Evolutionary conservation across 805 yeast genomes (phyloP).

Genomic region (Torulaspora indica): DNA sequence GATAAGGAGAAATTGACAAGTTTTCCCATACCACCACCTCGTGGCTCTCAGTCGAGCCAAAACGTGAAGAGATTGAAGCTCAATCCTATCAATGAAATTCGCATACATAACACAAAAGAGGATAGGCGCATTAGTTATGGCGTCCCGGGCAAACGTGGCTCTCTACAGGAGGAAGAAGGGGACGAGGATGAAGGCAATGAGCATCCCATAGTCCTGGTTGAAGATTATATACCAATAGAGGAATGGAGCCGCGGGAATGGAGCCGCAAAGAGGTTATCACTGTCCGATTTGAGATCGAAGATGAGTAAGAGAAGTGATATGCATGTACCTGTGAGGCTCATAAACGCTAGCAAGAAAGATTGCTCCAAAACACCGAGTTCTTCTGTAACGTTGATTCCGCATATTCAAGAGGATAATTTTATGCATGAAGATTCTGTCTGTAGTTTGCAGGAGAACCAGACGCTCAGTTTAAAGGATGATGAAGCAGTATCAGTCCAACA

Average conservation of each 20-base stretch:
- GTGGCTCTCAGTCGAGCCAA: not conserved
- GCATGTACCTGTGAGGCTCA: conserved; percentile 27
- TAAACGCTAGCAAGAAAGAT: conserved; percentile 3
- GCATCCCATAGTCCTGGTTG: conserved; percentile 30
- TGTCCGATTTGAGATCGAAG: conserved; percentile 29
- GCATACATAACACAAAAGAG: conserved; percentile 16
- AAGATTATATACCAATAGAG: conserved; percentile 28
- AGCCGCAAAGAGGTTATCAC: conserved; percentile 25
- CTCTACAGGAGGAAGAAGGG: not conserved
- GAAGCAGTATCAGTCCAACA: conserved; percentile 13
- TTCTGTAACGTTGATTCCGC: conserved; percentile 16
- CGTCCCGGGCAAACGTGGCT: not conserved
- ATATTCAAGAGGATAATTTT: conserved; percentile 9
- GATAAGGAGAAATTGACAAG: conserved; percentile 31
- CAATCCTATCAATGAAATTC: conserved; percentile 18
- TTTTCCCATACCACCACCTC: conserved; percentile 32
- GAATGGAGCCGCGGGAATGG: conserved; percentile 3
- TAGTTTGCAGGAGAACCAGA: conserved; percentile 3
- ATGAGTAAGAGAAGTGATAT: conserved; percentile 20
- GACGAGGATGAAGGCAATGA: conserved; percentile 11
- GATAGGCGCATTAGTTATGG: conserved; percentile 21
- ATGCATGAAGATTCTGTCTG: conserved; percentile 2
- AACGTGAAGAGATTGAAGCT: conserved; percentile 12
- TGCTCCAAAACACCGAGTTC: conserved; percentile 8
- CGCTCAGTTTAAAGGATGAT: conserved; percentile 1